Percentiles rank a stretch among this genome's conserved stretches.
phyloP scores from a whole-genome alignment of 108 stramenopile species.

The Pseudonitzschia pungens region DNA sequence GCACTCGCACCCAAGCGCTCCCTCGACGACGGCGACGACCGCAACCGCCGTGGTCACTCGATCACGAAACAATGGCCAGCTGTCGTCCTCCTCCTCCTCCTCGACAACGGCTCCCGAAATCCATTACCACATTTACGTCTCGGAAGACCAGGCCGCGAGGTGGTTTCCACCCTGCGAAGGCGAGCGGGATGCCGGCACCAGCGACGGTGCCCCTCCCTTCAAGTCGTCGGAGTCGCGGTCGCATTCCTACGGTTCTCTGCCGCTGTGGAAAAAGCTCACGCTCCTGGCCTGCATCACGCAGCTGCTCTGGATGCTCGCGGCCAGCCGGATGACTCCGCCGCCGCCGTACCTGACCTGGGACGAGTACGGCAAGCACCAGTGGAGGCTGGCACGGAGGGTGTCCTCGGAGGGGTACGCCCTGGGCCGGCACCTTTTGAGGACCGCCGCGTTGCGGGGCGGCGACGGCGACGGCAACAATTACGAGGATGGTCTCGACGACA shows the following conservation, averaged over 20 bases:
- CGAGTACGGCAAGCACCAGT: background rate
- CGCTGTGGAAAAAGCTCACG: constrained; percentile 8
- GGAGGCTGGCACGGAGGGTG: background rate
- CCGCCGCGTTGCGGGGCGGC: background rate
- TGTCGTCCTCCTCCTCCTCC: background rate
- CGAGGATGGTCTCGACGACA: background rate
- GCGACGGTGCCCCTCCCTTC: too few species aligned
- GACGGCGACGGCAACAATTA: background rate
- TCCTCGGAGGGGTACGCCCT: constrained; percentile 1
- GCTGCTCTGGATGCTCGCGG: background rate
- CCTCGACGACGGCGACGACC: too few species aligned
- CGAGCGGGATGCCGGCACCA: too few species aligned
- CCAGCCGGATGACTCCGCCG: background rate
- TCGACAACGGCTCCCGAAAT: background rate
- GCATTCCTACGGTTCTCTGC: background rate
- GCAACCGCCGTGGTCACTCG: too few species aligned
- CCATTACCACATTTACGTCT: constrained; percentile 15
- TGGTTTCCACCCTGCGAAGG: constrained; percentile 3
- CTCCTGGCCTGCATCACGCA: background rate
- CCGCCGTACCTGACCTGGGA: constrained; percentile 1
- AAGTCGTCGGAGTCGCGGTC: background rate
- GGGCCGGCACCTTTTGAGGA: background rate
- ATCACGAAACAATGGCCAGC: background rate
- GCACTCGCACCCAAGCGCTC: too few species aligned
- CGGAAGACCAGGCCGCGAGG: background rate